Percentiles rank a stretch among this genome's conserved stretches.
phyloP scores from a whole-genome alignment of 345 rosid genomes.

The Syzygium aqueum region DNA sequence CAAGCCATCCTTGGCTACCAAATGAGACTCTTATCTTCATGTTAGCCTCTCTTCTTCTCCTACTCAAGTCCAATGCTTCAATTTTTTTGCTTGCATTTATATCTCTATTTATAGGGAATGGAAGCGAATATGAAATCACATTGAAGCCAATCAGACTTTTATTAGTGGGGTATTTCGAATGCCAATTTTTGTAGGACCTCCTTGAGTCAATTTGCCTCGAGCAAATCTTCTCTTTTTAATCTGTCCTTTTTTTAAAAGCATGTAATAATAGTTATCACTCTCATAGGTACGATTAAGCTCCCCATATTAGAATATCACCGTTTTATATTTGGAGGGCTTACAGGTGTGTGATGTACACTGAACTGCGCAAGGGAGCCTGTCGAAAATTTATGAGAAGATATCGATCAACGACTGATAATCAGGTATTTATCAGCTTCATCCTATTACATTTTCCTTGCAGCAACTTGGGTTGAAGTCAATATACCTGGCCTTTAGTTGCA shows the following conservation, averaged over 20 bases:
- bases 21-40: neutral
- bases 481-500: neutral
- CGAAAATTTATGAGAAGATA: neutral
- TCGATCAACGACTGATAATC: neutral
- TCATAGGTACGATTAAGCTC: neutral
- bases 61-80: neutral
- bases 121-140: neutral
- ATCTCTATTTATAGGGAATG: neutral
- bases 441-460: neutral
- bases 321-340: neutral
- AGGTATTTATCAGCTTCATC: neutral
- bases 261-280: neutral
- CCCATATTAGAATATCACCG: neutral
- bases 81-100: neutral
- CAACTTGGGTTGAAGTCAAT: neutral
- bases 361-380: neutral
- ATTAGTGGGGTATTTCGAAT: neutral
- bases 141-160: neutral
- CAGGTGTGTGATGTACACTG: neutral
- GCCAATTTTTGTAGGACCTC: neutral
- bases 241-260: neutral
- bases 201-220: neutral
- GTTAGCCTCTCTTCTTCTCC: neutral
- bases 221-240: neutral
- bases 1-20: slow-evolving; percentile 1